A percentile compares a stretch with the other conserved stretches of the same genome.
Evolutionary conservation across 2,329 filamentous ascomycete species (phyloP).

Genomic region (Claviceps arundinis): DNA sequence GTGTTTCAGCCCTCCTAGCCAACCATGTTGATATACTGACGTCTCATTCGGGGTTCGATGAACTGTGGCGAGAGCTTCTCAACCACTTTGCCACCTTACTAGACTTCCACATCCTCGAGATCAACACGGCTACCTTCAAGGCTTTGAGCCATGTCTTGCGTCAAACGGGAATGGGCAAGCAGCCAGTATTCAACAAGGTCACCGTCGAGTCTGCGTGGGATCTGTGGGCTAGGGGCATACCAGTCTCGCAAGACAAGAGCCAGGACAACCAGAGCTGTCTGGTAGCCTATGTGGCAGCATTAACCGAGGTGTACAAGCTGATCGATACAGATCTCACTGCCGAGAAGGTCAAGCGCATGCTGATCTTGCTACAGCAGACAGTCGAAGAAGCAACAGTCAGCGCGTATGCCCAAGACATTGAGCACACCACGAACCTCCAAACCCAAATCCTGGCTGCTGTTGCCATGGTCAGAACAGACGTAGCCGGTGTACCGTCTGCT

Average conservation of each 20-base stretch:
- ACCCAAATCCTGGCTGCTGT: constrained; percentile 54
- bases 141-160: constrained; percentile 52
- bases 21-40: constrained; percentile 65
- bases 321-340: constrained; percentile 50
- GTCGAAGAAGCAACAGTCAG: constrained; percentile 56
- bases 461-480: constrained; percentile 52
- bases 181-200: constrained; percentile 30
- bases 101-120: constrained; percentile 50
- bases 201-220: constrained; percentile 53
- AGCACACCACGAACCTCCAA: constrained; percentile 62
- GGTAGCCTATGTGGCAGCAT: constrained; percentile 67
- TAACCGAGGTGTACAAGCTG: constrained; percentile 67
- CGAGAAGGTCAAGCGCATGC: constrained; percentile 51
- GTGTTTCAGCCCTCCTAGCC: constrained; percentile 59
- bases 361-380: constrained; percentile 56
- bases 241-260: constrained; percentile 29
- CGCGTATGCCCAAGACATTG: constrained; percentile 57
- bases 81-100: constrained; percentile 52
- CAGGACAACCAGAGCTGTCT: constrained; percentile 67
- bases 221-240: constrained; percentile 56
- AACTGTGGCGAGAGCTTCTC: constrained; percentile 65
- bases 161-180: constrained; percentile 29
- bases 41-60: constrained; percentile 50
- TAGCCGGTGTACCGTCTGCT: constrained; percentile 50
- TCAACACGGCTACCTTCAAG: constrained; percentile 59